Conservation (phyloP, 2,329 filamentous ascomycete species). For the Exophiala xenobiotica region DNA sequence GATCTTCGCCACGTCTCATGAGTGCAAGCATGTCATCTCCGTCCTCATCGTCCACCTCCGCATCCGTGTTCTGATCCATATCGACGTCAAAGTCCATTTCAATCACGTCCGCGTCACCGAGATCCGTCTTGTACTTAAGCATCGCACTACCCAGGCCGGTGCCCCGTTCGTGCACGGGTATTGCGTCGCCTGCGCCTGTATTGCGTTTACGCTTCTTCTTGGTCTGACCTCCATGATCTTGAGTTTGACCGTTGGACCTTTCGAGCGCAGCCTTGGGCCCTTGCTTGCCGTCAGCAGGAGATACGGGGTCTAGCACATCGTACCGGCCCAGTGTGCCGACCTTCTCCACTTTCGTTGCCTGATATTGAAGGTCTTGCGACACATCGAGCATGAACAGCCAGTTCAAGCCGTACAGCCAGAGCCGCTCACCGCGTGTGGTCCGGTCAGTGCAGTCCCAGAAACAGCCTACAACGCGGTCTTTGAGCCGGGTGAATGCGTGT, state of each 20-base stretch:
- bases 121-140: constrained; percentile 17
- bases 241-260: neutral
- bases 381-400: constrained; percentile 95
- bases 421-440: constrained; percentile 50
- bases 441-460: constrained; percentile 58
- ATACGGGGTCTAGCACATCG: constrained; percentile 29
- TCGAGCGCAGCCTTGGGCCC: constrained; percentile 19
- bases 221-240: too few species aligned
- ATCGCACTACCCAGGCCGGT: constrained; percentile 7
- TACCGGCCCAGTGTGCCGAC: constrained; percentile 27
- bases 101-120: constrained; percentile 34
- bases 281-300: constrained; percentile 21
- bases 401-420: constrained; percentile 83
- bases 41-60: constrained; percentile 41
- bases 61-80: constrained; percentile 42
- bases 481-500: constrained; percentile 67
- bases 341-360: constrained; percentile 3
- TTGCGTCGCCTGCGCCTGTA: constrained; percentile 36
- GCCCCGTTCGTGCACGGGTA: constrained; percentile 12
- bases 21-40: constrained; percentile 40
- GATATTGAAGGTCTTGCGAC: constrained; percentile 61
- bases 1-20: constrained; percentile 19
- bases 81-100: constrained; percentile 39
- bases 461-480: constrained; percentile 69
- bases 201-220: constrained; percentile 46